These are phyloP conservation scores for Epicoccum sorghinum DNA, from an alignment of 2,329 filamentous ascomycete genomes.

Conservation along the genomic window DNA sequence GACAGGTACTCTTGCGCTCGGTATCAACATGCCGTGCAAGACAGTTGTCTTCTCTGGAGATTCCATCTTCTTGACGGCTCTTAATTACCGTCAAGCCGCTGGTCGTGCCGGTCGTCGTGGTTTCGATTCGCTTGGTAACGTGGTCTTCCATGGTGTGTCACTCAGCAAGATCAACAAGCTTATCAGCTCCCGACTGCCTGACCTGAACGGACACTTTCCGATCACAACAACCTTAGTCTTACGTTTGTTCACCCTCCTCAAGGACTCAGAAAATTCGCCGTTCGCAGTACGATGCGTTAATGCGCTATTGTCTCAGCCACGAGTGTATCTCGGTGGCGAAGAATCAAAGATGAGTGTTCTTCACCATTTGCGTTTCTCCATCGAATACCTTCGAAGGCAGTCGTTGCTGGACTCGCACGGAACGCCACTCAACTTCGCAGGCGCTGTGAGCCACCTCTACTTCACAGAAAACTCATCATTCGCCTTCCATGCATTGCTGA, in stretches of 20 bases:
- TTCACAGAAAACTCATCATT: slow-evolving; percentile 78
- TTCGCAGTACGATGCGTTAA: slow-evolving; percentile 69
- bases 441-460: slow-evolving; percentile 73
- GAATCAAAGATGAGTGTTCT: slow-evolving; percentile 71
- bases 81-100: slow-evolving; percentile 78
- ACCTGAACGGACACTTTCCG: slow-evolving; percentile 78
- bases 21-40: slow-evolving; percentile 76
- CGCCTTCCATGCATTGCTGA: slow-evolving; percentile 76
- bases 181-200: slow-evolving; percentile 74
- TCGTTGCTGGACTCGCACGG: slow-evolving; percentile 67
- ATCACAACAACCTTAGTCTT: slow-evolving; percentile 76
- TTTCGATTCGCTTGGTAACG: slow-evolving; percentile 80
- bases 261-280: slow-evolving; percentile 67
- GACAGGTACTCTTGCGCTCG: slow-evolving; percentile 75
- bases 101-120: slow-evolving; percentile 80
- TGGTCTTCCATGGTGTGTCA: slow-evolving; percentile 74
- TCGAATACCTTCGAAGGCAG: slow-evolving; percentile 77
- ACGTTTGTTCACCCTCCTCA: slow-evolving; percentile 69
- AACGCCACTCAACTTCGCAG: slow-evolving; percentile 73
- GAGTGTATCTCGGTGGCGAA: slow-evolving; percentile 72
- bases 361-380: slow-evolving; percentile 79
- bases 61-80: slow-evolving; percentile 72
- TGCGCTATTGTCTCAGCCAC: slow-evolving; percentile 71
- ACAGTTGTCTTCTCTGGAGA: slow-evolving; percentile 80
- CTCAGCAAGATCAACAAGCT: slow-evolving; percentile 68